Evolutionary conservation across 2,329 filamentous ascomycete species (phyloP), one percentile per base, ranked within the genome.

Genomic region (Cladosporium austrohemisphaericum): DNA sequence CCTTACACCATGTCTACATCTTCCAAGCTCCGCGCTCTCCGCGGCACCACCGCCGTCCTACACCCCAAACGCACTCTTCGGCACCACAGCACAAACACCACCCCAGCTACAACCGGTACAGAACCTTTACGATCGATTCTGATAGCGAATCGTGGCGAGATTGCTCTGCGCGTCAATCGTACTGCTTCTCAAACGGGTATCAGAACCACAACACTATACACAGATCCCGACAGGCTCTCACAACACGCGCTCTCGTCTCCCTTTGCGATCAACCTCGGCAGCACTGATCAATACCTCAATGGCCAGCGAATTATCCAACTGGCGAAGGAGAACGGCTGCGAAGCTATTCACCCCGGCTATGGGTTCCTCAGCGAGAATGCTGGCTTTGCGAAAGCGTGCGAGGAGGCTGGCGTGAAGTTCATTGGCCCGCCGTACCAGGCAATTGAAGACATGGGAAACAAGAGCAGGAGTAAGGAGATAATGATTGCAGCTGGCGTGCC

Each of bases 71-170:
- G 51, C 55, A 49, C 50, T 57, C 36, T 49, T 45, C 50, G 41
- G 28, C 28, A 43, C 22, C 52, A 23, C 14, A 47, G 49, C 50
- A 52, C 37, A 44, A 36, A 35, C 51, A 33, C 50, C 51, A 41
- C 31, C 6, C 22, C 47, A 8, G 6, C 26, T 14, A n/a, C 45
- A n/a, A 49, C 45, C 19, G 14, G 25, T 13, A 54, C 48, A 19
- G 58, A 60, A 37, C 65, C 65, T 41, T 52, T 68, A 25, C 58
- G 61, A 29, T 95, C 90, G 7, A 86, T 97, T 33, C 78, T 98
- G 19, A 97, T 98, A 65, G 93, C 93, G 47, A 98, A 98, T 68
- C 85, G 93, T 60, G 93, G 93, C 60, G 93, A 98, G 71, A 98
- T 98, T 60, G 93, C 93, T 41, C 77, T 98, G 66, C 87, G 93